phyloP scores from a whole-genome alignment of 345 rosid species.

The Capsella bursapastoris region DNA sequence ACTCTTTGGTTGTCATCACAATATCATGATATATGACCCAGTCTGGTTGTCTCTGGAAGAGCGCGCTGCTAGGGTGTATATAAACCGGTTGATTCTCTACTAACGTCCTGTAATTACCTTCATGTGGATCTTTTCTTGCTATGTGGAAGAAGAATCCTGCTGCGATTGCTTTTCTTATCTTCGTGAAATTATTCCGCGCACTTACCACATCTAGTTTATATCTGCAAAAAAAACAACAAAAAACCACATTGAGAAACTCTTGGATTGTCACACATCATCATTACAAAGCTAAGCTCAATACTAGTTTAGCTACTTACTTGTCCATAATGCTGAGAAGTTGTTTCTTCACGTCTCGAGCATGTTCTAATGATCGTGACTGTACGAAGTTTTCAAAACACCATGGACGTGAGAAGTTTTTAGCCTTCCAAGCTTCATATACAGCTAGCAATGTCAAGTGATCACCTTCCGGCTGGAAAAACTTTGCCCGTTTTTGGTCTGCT shows the following conservation, averaged over 20 bases:
- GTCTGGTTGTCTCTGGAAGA: conserved; percentile 93
- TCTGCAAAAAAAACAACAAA: conserved; percentile 43
- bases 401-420: conserved; percentile 81
- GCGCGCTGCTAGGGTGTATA: conserved; percentile 89
- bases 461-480: conserved; percentile 89
- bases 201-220: conserved; percentile 82
- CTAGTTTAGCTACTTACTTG: conserved; percentile 57
- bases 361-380: conserved; percentile 74
- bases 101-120: conserved; percentile 70
- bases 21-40: conserved; percentile 96
- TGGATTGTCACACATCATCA: conserved; percentile 1
- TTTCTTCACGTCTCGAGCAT: conserved; percentile 86
- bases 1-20: conserved; percentile 94
- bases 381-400: conserved; percentile 95
- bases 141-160: conserved; percentile 93
- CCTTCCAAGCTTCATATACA: conserved; percentile 94
- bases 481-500: conserved; percentile 92
- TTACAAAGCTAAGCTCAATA: not conserved
- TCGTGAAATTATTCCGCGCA: conserved; percentile 73
- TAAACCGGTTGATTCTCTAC: conserved; percentile 89
- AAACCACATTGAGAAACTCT: conserved; percentile 18
- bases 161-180: conserved; percentile 83
- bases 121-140: conserved; percentile 87
- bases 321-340: conserved; percentile 93
- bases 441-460: conserved; percentile 96